Base-by-base conservation (phyloP, 208 protist genomes). In the Trypanosoma brucei region DNA sequence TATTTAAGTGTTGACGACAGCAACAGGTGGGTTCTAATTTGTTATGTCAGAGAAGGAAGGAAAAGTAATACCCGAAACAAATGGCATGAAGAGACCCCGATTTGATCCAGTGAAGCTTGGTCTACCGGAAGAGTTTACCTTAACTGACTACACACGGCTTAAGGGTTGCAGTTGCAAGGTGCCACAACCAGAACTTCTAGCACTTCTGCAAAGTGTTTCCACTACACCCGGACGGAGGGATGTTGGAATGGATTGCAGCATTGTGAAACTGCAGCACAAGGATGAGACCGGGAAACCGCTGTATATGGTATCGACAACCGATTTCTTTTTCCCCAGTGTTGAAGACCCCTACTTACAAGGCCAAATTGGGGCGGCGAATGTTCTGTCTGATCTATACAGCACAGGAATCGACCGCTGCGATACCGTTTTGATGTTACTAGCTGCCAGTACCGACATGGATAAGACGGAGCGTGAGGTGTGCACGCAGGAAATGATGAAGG, bases 261-360 rank as follows among this genome's bases (percentile, higher is more conserved):
- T 97, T 51, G 83, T 97, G 2, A 89, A 87, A n/a, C 65, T 96
- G 55, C 76, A 68, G 35, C 82, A 83, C 71, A 74, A 62, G 9
- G 79, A 80, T 59, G 76, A 65, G 40, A 36, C 38, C 22, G 75
- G 71, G 33, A 61, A 88, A 37, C 34, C 55, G 3, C 85, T 97
- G 2, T 96, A 87, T 51, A 84, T 97, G 60, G 79, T 98, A 49
- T 95, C 88, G n/a, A 98, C 94, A 11, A 97, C 93, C 8, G 96
- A 98, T 78, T 99, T 98, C 68, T 99, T 99, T 71, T 98, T 96
- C 66, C 97, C 97, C 30, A 88, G 95, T 60, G 92, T 98, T 8
- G 95, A 98, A 31, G 96, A 99, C 61, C 96, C 97, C 14, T 98
- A 94, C 55, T 50, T 96, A 30, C 92, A 97, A 62, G 96, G 96